phyloP scores from a whole-genome alignment of 169 alveolate species.

The Cryptosporidium sp. region DNA sequence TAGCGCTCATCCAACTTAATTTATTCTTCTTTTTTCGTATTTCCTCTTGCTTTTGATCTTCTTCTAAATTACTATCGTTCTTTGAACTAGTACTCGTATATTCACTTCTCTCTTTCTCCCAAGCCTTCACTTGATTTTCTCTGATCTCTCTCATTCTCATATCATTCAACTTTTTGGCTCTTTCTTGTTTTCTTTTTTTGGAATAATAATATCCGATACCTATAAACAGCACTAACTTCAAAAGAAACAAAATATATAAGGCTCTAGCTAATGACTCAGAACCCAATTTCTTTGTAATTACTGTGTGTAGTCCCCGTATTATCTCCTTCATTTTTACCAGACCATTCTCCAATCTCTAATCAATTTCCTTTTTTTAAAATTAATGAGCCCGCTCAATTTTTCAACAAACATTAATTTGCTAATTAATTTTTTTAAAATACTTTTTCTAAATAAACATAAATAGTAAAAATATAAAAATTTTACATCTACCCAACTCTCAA shows the following conservation, averaged over 20 bases:
- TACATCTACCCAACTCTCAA: too few species aligned
- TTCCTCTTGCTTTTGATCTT: neutral
- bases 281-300: neutral
- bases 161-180: constrained; percentile 16
- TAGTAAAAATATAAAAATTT: too few species aligned
- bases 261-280: neutral
- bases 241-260: neutral
- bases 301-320: neutral
- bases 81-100: neutral
- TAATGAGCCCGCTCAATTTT: neutral
- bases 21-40: neutral
- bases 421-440: too few species aligned
- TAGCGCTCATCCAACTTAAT: constrained; percentile 11
- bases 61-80: neutral
- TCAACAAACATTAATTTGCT: too few species aligned
- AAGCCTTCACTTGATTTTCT: constrained; percentile 33
- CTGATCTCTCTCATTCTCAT: constrained; percentile 52
- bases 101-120: constrained; percentile 62
- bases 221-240: neutral
- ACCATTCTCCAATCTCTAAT: neutral
- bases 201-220: neutral
- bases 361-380: neutral
- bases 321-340: neutral
- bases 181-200: neutral
- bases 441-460: too few species aligned